Evolutionary conservation across 495 filamentous ascomycete genomes (phyloP).

Genomic region (Podospora pseudoanserina): DNA sequence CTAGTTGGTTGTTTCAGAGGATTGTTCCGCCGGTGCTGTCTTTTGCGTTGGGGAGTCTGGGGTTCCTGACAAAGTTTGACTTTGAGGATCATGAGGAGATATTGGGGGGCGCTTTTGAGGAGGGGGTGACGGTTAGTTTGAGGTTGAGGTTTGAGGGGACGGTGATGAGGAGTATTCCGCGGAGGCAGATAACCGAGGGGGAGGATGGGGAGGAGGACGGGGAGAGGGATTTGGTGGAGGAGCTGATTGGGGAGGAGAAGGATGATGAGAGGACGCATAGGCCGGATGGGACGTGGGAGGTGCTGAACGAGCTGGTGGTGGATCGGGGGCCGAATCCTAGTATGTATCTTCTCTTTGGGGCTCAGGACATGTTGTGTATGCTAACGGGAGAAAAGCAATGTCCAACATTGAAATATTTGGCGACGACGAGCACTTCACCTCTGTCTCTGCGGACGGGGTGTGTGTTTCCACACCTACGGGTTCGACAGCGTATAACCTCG

Average conservation of each 20-base stretch:
- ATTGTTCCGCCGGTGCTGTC: slow-evolving; percentile 91
- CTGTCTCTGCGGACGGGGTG: slow-evolving; percentile 79
- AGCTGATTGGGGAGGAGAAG: slow-evolving; percentile 78
- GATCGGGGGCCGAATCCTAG: slow-evolving; percentile 88
- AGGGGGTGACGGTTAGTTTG: slow-evolving; percentile 86
- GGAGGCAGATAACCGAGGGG: slow-evolving; percentile 26
- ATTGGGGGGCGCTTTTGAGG: slow-evolving; percentile 66
- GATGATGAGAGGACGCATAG: slow-evolving; percentile 77
- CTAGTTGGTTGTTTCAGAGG: slow-evolving; percentile 95
- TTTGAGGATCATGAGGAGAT: slow-evolving; percentile 69
- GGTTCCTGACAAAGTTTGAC: slow-evolving; percentile 95
- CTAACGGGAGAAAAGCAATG: slow-evolving; percentile 56
- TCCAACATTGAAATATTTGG: slow-evolving; percentile 86
- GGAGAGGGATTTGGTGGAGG: slow-evolving; percentile 74
- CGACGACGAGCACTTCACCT: slow-evolving; percentile 91
- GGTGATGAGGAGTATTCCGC: slow-evolving; percentile 74
- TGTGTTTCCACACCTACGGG: slow-evolving; percentile 91
- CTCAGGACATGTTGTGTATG: background rate
- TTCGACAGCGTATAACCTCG: slow-evolving; percentile 95
- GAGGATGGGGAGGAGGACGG: slow-evolving; percentile 32
- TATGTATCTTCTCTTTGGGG: slow-evolving; percentile 39
- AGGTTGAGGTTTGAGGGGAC: slow-evolving; percentile 90
- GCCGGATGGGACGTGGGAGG: slow-evolving; percentile 77
- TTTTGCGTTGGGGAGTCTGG: slow-evolving; percentile 86
- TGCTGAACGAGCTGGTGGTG: slow-evolving; percentile 88